Evolutionary conservation across 768 basidiomycete species (phyloP).

Genomic region (Hydnomerulius pinastri): DNA sequence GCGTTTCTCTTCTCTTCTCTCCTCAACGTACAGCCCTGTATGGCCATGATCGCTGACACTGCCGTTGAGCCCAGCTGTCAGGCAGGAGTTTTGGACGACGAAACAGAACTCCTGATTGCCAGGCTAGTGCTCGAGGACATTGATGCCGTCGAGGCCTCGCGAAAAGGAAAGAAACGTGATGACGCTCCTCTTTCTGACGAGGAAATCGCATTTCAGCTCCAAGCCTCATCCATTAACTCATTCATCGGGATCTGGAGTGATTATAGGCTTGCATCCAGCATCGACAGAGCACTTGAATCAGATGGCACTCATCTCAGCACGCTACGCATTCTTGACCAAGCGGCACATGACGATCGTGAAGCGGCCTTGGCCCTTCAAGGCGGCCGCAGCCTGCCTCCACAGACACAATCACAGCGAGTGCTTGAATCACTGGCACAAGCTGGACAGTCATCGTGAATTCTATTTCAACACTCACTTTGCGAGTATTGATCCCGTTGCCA

Average conservation of each 20-base stretch:
- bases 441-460: conserved; percentile 6
- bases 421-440: conserved; percentile 3
- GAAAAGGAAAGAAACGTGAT: conserved; percentile 41
- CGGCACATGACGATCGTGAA: conserved; percentile 42
- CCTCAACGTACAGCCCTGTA: background rate
- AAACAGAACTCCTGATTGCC: conserved; percentile 41
- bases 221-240: conserved; percentile 36
- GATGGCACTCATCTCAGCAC: conserved; percentile 37
- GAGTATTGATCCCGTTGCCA: conserved; percentile 6
- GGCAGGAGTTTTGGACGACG: conserved; percentile 28
- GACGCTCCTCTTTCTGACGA: conserved; percentile 40
- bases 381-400: conserved; percentile 24
- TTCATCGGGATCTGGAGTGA: conserved; percentile 38
- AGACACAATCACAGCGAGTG: conserved; percentile 16
- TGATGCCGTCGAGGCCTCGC: conserved; percentile 30
- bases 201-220: conserved; percentile 46
- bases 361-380: conserved; percentile 41
- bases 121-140: conserved; percentile 46
- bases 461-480: background rate
- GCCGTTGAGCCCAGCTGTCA: conserved; percentile 11
- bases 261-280: conserved; percentile 40
- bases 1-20: background rate
- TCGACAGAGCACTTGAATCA: conserved; percentile 41
- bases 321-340: conserved; percentile 35
- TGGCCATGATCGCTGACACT: conserved; percentile 11